These are phyloP conservation scores for Trypanosomatidae sp. DNA, from an alignment of 208 protist genomes.

Conservation along the genomic window DNA sequence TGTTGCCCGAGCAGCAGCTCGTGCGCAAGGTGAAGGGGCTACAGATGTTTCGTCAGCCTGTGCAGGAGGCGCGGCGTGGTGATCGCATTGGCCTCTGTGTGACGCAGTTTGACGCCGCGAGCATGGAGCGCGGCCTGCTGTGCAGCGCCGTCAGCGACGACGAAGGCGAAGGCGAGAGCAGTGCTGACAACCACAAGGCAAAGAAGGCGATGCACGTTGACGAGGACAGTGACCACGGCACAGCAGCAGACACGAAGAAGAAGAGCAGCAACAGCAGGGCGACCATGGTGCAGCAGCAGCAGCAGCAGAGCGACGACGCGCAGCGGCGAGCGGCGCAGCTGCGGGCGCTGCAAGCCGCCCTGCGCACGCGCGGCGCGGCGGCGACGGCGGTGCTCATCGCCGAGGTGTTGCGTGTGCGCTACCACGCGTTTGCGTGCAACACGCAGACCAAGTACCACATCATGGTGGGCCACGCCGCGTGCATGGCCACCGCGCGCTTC, in stretches of 20 bases:
- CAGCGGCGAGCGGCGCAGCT: too few species aligned
- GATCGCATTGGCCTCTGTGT: slow-evolving; percentile 91
- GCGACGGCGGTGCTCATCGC: slow-evolving; percentile 33
- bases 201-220: not conserved
- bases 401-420: slow-evolving; percentile 56
- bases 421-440: slow-evolving; percentile 48
- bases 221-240: not conserved
- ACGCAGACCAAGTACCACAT: slow-evolving; percentile 68
- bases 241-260: not conserved
- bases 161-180: not conserved
- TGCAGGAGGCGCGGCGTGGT: slow-evolving; percentile 51
- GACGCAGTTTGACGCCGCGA: slow-evolving; percentile 80
- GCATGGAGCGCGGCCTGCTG: slow-evolving; percentile 82
- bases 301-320: too few species aligned
- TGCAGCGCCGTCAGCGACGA: slow-evolving; percentile 16
- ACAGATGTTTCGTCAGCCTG: slow-evolving; percentile 89
- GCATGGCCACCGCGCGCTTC: slow-evolving; percentile 74
- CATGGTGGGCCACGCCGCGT: slow-evolving; percentile 72
- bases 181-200: not conserved
- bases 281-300: not conserved
- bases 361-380: too few species aligned
- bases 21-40: slow-evolving; percentile 88
- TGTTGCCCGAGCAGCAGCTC: slow-evolving; percentile 78
- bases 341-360: too few species aligned
- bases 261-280: not conserved